phyloP scores from a whole-genome alignment of 306 rosid genomes.

The apple (Malus domestica) region ASM211411v1 NC_041798.1:14784501-14785000 shows the following conservation, averaged over 20 bases:
- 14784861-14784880: slow-evolving; percentile 59
- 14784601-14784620: slow-evolving; percentile 55
- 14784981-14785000: slow-evolving; percentile 30
- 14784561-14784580: slow-evolving; percentile 56
- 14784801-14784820: slow-evolving; percentile 29
- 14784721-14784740: slow-evolving; percentile 32
- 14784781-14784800: slow-evolving; percentile 65
- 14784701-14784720: slow-evolving; percentile 36
- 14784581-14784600: slow-evolving; percentile 69
- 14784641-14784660: slow-evolving; percentile 27
- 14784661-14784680: slow-evolving; percentile 43
- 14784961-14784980: slow-evolving; percentile 28
- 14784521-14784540: slow-evolving; percentile 35
- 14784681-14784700: slow-evolving; percentile 53
- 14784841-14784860: slow-evolving; percentile 42
- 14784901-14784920: slow-evolving; percentile 14
- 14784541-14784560: slow-evolving; percentile 52
- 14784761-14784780: slow-evolving; percentile 42
- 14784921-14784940: slow-evolving; percentile 39
- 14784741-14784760: slow-evolving; percentile 63
- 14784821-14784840: slow-evolving; percentile 34
- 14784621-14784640: neutral
- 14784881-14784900: slow-evolving; percentile 51
- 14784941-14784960: slow-evolving; percentile 32
- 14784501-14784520: slow-evolving; percentile 55